A percentile compares a stretch with the other conserved stretches of the same genome.
phyloP scores from a whole-genome alignment of 257 asterid species.

The Avicennia marina region DNA sequence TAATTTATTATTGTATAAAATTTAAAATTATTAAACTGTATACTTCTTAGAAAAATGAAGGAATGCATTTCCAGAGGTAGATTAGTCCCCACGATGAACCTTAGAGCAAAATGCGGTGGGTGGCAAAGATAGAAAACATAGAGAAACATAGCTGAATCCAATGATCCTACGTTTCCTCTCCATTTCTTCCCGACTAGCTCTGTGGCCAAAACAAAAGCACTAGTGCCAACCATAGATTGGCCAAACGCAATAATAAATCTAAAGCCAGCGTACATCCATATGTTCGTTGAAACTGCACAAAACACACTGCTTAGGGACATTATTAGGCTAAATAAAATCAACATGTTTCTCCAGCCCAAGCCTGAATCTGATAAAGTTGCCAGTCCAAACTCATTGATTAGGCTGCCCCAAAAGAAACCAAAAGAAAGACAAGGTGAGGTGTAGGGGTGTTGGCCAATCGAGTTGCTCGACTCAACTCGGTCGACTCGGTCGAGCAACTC shows the following conservation, averaged over 20 bases:
- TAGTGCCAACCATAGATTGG: too few relatives aligned
- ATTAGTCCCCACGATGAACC: slow-evolving; percentile 55
- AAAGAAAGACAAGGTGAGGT: too few relatives aligned
- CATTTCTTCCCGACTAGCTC: slow-evolving; percentile 65
- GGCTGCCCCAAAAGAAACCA: slow-evolving; percentile 53
- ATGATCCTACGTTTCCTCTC: slow-evolving; percentile 51
- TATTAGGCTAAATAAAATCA: slow-evolving; percentile 28
- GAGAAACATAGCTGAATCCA: slow-evolving; percentile 48
- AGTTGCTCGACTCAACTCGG: too few relatives aligned
- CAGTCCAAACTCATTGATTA: slow-evolving; percentile 52
- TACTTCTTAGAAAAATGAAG: too few relatives aligned
- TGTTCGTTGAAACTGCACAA: slow-evolving; percentile 36
- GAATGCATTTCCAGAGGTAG: slow-evolving; percentile 51
- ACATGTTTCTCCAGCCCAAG: slow-evolving; percentile 57
- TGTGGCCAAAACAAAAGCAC: too few relatives aligned
- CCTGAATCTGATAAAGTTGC: slow-evolving; percentile 61
- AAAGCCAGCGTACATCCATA: slow-evolving; percentile 39
- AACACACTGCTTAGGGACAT: slow-evolving; percentile 51
- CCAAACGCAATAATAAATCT: slow-evolving; percentile 46
- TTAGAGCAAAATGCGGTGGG: slow-evolving; percentile 24
- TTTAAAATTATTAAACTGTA: too few relatives aligned
- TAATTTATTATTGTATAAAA: too few relatives aligned
- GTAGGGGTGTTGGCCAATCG: too few relatives aligned
- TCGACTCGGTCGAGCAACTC: too few relatives aligned
- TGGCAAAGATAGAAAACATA: slow-evolving; percentile 65